These are phyloP conservation scores for Chrysanthemum makinoi DNA, from an alignment of 129 eudicot genomes.

Conservation along the genomic window DNA sequence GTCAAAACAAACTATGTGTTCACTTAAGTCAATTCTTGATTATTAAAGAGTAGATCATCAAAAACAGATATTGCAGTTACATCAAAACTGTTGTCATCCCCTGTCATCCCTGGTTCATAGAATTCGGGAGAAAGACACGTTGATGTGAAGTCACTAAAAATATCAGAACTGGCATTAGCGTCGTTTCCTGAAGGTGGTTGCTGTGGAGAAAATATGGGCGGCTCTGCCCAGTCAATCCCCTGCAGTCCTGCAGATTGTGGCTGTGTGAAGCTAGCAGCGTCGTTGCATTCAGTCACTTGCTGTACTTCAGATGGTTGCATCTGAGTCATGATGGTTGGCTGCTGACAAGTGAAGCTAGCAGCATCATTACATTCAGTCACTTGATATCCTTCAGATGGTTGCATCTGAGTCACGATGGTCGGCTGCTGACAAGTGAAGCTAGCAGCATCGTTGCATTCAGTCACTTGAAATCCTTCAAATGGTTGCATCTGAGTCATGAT, in stretches of 20 bases:
- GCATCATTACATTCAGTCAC: background rate
- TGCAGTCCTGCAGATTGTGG: constrained; percentile 17
- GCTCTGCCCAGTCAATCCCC: constrained; percentile 26
- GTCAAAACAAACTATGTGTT: constrained; percentile 17
- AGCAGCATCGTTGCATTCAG: constrained; percentile 15
- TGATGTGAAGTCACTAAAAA: constrained; percentile 30
- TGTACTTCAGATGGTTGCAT: background rate
- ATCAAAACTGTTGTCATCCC: constrained; percentile 18
- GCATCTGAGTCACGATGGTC: constrained; percentile 1
- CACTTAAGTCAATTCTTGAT: constrained; percentile 20
- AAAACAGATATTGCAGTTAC: constrained; percentile 14
- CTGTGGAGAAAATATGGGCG: constrained; percentile 20
- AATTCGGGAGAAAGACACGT: constrained; percentile 13
- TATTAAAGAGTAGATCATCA: constrained; percentile 26
- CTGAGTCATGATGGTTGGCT: constrained; percentile 2
- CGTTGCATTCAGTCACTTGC: background rate
- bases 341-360: constrained; percentile 2
- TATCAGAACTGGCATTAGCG: constrained; percentile 21
- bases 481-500: constrained; percentile 24
- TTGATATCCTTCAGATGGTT: background rate
- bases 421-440: constrained; percentile 6
- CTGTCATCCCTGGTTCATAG: constrained; percentile 11
- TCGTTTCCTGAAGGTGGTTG: constrained; percentile 24
- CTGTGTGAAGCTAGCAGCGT: constrained; percentile 4
- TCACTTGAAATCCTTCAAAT: background rate